Base-by-base conservation (phyloP, 2,329 filamentous ascomycete genomes). In the Aspergillus persii region DNA sequence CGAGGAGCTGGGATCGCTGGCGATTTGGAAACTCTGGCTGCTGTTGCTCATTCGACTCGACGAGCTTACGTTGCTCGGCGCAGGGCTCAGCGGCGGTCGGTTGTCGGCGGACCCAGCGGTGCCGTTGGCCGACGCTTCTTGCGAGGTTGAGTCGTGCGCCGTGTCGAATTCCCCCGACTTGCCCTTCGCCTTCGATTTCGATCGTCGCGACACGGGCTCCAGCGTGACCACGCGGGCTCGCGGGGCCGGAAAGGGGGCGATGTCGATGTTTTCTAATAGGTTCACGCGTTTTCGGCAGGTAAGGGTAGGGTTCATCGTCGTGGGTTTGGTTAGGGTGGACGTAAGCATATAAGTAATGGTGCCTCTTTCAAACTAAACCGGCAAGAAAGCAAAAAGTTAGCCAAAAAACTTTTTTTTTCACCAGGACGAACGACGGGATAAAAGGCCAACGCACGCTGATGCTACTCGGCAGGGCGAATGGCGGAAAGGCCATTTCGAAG, bases 281-380 rank as follows among this genome's bases (percentile, higher is more conserved):
- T 88, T 86, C 26, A 99, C 83, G 69, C 92, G 93, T 61, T 87
- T 85, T 66, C 96, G 92, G 76, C 90, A 95, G 39, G 86, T 89
- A 8, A 88, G 84, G 2, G 89, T 92, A 2, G 94, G 89, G 12
- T 89, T 84, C 62, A 97, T 96, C 5, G 92, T 88, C 0, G 90
- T 95, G 23, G 95, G 94, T 58, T 92, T 87, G 23, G 94, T 98
- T 58, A 98, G 76, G 8, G 92, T 97, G 33, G 94, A 89, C 5
- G 91, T 94, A 68, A 98, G 85, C 79, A 94, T 87, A 77, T 98
- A 99, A 23, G 90, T 89, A 68, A 99, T 91, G 2, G 91, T 93
- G 39, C 95, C 95, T 71, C 94, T 88, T 77, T 98, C 95, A 75
- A 99, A 99, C 92, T 98, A 61, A 49, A 58, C 30, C 36, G 12